Evolutionary conservation across 2,329 filamentous ascomycete species (phyloP).

Genomic region (Fusarium xylarioides): DNA sequence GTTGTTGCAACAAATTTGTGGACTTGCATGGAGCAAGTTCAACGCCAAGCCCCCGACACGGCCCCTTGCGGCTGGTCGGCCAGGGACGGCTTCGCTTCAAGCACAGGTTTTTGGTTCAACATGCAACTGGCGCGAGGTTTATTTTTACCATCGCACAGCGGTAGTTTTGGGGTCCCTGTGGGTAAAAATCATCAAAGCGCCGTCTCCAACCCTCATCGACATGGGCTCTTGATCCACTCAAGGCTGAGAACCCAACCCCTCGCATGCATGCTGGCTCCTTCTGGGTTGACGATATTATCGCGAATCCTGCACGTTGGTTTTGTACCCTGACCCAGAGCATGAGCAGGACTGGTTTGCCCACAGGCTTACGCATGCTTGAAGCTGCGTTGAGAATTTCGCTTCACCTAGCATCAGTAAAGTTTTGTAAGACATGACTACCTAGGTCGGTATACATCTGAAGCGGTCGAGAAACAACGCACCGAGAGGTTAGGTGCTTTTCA

Average conservation of each 20-base stretch:
- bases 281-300: constrained; percentile 34
- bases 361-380: neutral
- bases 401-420: neutral
- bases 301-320: constrained; percentile 32
- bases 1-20: constrained; percentile 16
- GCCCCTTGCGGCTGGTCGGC: constrained; percentile 36
- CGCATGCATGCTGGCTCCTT: constrained; percentile 38
- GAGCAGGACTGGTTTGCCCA: constrained; percentile 10
- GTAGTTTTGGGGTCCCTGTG: constrained; percentile 28
- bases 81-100: constrained; percentile 40
- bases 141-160: constrained; percentile 41
- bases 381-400: neutral
- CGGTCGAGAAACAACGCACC: neutral
- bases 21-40: neutral
- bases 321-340: constrained; percentile 17
- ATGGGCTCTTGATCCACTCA: constrained; percentile 31
- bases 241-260: constrained; percentile 38
- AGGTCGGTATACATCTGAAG: neutral
- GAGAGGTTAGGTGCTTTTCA: neutral
- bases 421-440: neutral
- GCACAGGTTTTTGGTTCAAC: constrained; percentile 26
- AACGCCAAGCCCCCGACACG: constrained; percentile 22
- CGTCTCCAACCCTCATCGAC: constrained; percentile 27
- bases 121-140: constrained; percentile 35
- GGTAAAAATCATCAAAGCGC: constrained; percentile 36